A percentile compares a stretch with the other conserved stretches of the same genome.
These are phyloP conservation scores for Microsporum canis DNA, from an alignment of 2,329 filamentous ascomycete species.

Conservation along the genomic window DNA sequence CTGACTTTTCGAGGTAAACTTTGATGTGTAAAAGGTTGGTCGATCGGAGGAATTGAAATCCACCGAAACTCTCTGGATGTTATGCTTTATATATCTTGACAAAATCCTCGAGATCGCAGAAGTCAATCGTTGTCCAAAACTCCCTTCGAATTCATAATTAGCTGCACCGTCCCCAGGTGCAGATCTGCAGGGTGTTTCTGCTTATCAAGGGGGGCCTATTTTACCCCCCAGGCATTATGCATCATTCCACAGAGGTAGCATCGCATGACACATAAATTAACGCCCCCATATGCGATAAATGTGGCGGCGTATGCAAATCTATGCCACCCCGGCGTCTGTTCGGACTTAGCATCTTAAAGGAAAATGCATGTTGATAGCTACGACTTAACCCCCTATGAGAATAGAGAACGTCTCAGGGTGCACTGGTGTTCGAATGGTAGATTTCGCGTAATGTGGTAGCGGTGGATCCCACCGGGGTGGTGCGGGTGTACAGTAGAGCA, in stretches of 20 bases:
- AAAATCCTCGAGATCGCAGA: not conserved
- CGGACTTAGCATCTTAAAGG: not conserved
- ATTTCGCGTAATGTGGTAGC: not conserved
- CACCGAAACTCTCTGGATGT: conserved; percentile 1
- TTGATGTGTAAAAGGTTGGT: conserved; percentile 3
- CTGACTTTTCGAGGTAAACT: not conserved
- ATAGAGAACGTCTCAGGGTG: not conserved
- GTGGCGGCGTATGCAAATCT: not conserved
- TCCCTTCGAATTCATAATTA: not conserved
- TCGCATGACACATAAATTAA: not conserved
- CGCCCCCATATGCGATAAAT: not conserved
- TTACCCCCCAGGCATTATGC: not conserved
- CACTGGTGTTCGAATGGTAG: not conserved
- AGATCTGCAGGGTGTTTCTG: conserved; percentile 3
- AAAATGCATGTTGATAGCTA: not conserved
- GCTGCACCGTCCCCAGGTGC: not conserved
- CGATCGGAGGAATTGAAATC: conserved; percentile 3
- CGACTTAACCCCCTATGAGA: not conserved
- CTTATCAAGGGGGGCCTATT: not conserved
- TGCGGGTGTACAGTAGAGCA: not conserved
- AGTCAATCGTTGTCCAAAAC: conserved; percentile 1
- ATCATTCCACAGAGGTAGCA: not conserved
- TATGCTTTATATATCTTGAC: conserved; percentile 3
- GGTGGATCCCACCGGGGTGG: not conserved
- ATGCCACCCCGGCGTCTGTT: not conserved